phyloP scores from a whole-genome alignment of 2,329 filamentous ascomycete species.

The Apiospora phragmitis region DNA sequence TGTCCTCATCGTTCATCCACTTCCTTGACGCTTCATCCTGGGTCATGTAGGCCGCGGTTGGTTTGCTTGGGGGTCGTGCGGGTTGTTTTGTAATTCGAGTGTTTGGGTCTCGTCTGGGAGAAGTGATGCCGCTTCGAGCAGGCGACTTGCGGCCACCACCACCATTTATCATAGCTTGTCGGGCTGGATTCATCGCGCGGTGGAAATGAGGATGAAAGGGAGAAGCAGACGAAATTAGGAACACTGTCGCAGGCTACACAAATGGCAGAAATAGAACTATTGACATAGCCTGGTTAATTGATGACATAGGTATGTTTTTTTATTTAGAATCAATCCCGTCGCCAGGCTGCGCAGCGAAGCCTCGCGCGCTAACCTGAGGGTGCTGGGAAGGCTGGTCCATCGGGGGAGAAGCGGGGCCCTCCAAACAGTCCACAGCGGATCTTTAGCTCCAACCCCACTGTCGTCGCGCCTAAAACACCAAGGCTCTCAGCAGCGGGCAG shows the following conservation, averaged over 20 bases:
- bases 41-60: conserved; percentile 52
- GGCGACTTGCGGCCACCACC: conserved; percentile 37
- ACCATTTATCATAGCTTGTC: conserved; percentile 55
- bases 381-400: background rate
- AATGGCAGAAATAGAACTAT: background rate
- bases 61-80: conserved; percentile 31
- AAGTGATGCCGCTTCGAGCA: conserved; percentile 50
- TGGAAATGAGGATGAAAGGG: background rate
- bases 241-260: background rate
- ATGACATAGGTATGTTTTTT: background rate
- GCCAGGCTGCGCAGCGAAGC: background rate
- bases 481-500: background rate
- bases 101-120: conserved; percentile 55
- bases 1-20: conserved; percentile 93
- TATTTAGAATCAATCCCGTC: background rate
- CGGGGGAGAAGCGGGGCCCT: background rate
- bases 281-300: background rate
- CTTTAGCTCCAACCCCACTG: background rate
- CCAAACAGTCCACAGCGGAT: background rate
- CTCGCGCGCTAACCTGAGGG: background rate
- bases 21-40: conserved; percentile 76
- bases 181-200: conserved; percentile 51
- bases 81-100: conserved; percentile 57
- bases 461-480: background rate
- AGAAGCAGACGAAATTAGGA: background rate